phyloP scores from a whole-genome alignment of 176 grass and related monocot species.

The Chrysopogon serrulatus region DNA sequence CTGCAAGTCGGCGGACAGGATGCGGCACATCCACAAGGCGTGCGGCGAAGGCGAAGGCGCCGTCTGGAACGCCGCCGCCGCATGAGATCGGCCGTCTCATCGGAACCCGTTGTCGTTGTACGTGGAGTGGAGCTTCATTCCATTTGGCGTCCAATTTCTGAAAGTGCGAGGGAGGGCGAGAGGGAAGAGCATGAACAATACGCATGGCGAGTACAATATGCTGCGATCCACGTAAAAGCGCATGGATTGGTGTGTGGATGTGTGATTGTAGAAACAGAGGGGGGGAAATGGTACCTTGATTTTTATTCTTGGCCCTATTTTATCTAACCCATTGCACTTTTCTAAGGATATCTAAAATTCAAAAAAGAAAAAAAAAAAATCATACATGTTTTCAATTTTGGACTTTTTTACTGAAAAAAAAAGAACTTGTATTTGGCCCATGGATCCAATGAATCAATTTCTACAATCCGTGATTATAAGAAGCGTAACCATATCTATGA shows the following conservation, averaged over 20 bases:
- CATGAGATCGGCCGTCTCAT: neutral
- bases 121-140: neutral
- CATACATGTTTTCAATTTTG: no score
- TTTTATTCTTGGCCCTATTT: neutral
- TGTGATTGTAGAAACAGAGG: neutral
- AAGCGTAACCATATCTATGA: no score
- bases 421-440: no score
- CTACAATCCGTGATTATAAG: no score
- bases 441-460: no score
- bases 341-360: no score
- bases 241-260: neutral
- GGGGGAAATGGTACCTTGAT: neutral
- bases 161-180: neutral
- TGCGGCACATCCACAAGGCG: conserved; percentile 65
- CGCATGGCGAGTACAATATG: neutral
- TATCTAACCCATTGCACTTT: neutral
- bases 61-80: conserved; percentile 46
- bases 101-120: neutral
- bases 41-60: conserved; percentile 74
- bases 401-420: no score
- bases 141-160: neutral
- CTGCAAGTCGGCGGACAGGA: conserved; percentile 70
- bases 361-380: no score
- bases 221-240: neutral
- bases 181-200: neutral